A percentile compares a stretch with the other conserved stretches of the same genome.
phyloP scores from a whole-genome alignment of 768 basidiomycete species.

The Pulveroboletus sp. region DNA sequence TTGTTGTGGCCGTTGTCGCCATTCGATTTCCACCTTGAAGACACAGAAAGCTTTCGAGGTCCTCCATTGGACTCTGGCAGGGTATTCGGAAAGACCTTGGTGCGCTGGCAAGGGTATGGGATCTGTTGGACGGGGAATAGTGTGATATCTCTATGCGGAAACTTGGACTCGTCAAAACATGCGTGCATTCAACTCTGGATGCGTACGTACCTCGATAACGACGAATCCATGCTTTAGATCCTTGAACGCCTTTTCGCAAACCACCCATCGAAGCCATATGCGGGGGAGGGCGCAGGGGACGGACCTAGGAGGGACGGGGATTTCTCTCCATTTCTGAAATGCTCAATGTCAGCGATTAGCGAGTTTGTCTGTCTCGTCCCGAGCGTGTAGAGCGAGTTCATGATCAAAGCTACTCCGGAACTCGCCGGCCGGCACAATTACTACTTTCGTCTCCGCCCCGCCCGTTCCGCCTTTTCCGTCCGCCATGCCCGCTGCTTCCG shows the following conservation, averaged over 20 bases:
- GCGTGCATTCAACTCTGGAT: background rate
- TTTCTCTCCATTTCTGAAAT: constrained; percentile 73
- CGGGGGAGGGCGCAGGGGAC: constrained; percentile 70
- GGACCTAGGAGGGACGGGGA: constrained; percentile 82
- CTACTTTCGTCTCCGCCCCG: constrained; percentile 58
- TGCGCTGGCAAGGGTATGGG: constrained; percentile 71
- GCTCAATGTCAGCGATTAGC: constrained; percentile 81
- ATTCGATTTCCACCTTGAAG: constrained; percentile 30
- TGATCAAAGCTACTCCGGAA: constrained; percentile 32
- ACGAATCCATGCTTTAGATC: constrained; percentile 67
- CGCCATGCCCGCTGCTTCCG: constrained; percentile 61
- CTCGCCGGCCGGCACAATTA: constrained; percentile 16
- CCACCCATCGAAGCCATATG: constrained; percentile 86
- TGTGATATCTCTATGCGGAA: constrained; percentile 76
- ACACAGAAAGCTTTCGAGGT: constrained; percentile 16
- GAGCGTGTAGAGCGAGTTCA: constrained; percentile 95
- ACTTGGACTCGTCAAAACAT: constrained; percentile 47
- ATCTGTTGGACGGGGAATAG: constrained; percentile 68
- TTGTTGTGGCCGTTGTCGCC: constrained; percentile 30
- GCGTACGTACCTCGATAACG: constrained; percentile 76
- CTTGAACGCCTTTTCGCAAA: constrained; percentile 78
- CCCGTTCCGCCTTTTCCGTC: constrained; percentile 67
- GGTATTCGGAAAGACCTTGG: constrained; percentile 67
- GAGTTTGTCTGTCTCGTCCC: constrained; percentile 90
- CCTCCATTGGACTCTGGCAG: constrained; percentile 29